These are phyloP conservation scores for Endocalyx cinctus DNA, from an alignment of 2,329 filamentous ascomycete species.

Conservation along the genomic window DNA sequence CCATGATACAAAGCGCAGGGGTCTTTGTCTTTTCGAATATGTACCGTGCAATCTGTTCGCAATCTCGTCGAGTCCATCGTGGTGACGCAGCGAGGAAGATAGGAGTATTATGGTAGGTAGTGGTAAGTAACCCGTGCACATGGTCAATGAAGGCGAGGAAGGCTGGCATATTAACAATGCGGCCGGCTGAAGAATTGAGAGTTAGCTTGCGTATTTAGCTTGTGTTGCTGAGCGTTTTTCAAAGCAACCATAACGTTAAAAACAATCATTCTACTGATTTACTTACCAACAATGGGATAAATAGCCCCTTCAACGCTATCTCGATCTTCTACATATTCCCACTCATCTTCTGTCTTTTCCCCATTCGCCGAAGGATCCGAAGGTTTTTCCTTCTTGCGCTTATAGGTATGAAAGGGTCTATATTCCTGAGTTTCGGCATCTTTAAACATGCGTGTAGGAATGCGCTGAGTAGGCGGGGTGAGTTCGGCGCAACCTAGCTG, in stretches of 20 bases:
- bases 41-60: constrained; percentile 85
- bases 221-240: too few species aligned
- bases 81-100: constrained; percentile 88
- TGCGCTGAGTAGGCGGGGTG: constrained; percentile 79
- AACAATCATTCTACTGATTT: not conserved
- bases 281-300: constrained; percentile 68
- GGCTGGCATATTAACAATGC: constrained; percentile 84
- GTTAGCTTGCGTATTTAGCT: too few species aligned
- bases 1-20: constrained; percentile 84
- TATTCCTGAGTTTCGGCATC: constrained; percentile 74
- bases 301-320: constrained; percentile 85
- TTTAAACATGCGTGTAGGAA: constrained; percentile 92
- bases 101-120: constrained; percentile 92
- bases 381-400: constrained; percentile 44
- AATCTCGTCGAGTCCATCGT: constrained; percentile 83
- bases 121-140: constrained; percentile 82
- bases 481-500: constrained; percentile 88
- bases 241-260: not conserved
- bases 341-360: constrained; percentile 52
- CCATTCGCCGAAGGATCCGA: constrained; percentile 25
- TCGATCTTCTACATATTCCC: constrained; percentile 81
- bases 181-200: constrained; percentile 48
- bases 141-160: constrained; percentile 93
- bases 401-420: constrained; percentile 72
- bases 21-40: constrained; percentile 97